These are phyloP conservation scores for Dunaliella salina DNA, from an alignment of 163 green algal genomes.

Conservation along the genomic window DNA sequence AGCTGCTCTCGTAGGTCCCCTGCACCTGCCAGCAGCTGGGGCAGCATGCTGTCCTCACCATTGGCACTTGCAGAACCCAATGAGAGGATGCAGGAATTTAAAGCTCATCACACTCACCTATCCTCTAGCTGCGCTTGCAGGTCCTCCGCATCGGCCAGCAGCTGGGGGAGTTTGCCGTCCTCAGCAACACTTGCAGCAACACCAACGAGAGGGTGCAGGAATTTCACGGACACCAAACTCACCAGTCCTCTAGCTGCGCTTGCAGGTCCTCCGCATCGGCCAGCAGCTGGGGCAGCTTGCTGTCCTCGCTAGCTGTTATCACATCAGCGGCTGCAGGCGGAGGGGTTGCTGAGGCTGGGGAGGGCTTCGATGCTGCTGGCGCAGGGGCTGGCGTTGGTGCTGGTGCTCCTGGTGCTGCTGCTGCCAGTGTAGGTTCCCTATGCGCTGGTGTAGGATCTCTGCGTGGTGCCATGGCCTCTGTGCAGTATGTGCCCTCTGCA, in stretches of 20 bases:
- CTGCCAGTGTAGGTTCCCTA: no score
- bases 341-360: no score
- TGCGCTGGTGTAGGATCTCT: no score
- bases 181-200: neutral
- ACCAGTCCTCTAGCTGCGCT: slow-evolving; percentile 10
- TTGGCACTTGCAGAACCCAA: no score
- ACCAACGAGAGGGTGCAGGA: no score
- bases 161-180: neutral
- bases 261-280: slow-evolving; percentile 7
- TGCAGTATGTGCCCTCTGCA: no score
- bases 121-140: slow-evolving; percentile 12
- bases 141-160: neutral
- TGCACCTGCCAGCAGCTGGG: neutral
- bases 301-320: neutral
- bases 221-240: neutral
- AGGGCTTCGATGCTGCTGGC: no score
- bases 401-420: neutral
- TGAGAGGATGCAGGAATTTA: no score
- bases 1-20: slow-evolving; percentile 2
- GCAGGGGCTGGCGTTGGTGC: neutral
- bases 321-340: neutral
- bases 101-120: neutral
- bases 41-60: neutral
- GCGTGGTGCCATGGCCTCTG: no score
- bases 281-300: neutral